phyloP scores from a whole-genome alignment of 75 land plant species.

The Cunninghamia lanceolata region DNA sequence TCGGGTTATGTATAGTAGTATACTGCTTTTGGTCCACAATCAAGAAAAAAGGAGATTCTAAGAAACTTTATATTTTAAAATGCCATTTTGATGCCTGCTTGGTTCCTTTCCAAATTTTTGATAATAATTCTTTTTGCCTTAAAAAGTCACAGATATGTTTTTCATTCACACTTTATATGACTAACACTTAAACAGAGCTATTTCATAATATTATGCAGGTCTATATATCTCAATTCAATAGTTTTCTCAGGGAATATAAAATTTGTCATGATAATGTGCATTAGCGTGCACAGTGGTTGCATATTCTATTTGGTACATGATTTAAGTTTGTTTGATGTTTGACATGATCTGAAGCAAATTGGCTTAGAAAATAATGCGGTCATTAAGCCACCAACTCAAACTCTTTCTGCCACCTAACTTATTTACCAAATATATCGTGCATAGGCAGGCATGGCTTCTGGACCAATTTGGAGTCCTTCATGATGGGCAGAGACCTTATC shows the following conservation, averaged over 20 bases:
- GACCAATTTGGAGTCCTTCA: conserved; percentile 96
- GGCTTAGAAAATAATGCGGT: background rate
- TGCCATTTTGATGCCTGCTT: no score
- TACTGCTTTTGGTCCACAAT: background rate
- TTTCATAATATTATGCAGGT: background rate
- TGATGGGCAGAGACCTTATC: conserved; percentile 84
- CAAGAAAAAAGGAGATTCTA: background rate
- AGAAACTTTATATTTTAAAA: background rate
- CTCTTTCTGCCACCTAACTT: background rate
- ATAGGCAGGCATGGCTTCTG: conserved; percentile 70
- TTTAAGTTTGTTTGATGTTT: background rate
- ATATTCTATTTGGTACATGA: background rate
- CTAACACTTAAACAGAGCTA: background rate
- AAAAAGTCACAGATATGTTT: no score
- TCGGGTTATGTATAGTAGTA: background rate
- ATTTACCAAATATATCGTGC: background rate
- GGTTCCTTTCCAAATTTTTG: no score
- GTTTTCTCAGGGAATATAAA: background rate
- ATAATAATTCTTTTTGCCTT: no score
- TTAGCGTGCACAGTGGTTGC: background rate
- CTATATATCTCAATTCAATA: background rate
- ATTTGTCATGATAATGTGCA: background rate
- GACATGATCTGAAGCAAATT: background rate
- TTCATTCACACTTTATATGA: background rate
- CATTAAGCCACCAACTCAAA: background rate